phyloP scores from a whole-genome alignment of 805 yeast species.

The Barnettozyma californica region DNA sequence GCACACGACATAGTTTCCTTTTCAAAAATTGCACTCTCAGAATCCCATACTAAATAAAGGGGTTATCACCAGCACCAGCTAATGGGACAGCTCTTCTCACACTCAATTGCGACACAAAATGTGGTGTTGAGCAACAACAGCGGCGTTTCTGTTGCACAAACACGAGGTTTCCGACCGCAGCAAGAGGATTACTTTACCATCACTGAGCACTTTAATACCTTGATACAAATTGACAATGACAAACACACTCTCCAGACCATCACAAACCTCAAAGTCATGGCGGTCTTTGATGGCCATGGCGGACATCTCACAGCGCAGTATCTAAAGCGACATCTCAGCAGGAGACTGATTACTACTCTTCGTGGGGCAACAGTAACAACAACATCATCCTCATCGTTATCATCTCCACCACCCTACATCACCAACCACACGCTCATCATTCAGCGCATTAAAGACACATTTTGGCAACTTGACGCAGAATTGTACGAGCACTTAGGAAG shows the following conservation, averaged over 20 bases:
- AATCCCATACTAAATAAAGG: too few relatives aligned
- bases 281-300: slow-evolving; percentile 83
- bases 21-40: too few relatives aligned
- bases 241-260: slow-evolving; percentile 16
- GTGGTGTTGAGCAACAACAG: slow-evolving; percentile 32
- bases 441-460: slow-evolving; percentile 38
- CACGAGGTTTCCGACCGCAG: slow-evolving; percentile 71
- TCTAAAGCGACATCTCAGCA: slow-evolving; percentile 34
- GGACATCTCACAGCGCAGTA: slow-evolving; percentile 57
- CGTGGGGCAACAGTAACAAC: background rate
- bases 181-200: slow-evolving; percentile 76
- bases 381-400: background rate
- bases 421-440: slow-evolving; percentile 32
- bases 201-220: slow-evolving; percentile 34
- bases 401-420: slow-evolving; percentile 13
- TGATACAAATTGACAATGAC: slow-evolving; percentile 18
- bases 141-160: slow-evolving; percentile 63
- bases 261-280: slow-evolving; percentile 42
- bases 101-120: slow-evolving; percentile 56
- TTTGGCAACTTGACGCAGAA: slow-evolving; percentile 40
- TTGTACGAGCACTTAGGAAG: slow-evolving; percentile 32
- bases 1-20: too few relatives aligned
- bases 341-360: slow-evolving; percentile 9
- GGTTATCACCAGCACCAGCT: too few relatives aligned
- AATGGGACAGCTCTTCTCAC: slow-evolving; percentile 72